Conservation (phyloP, 805 yeast species). For the Suhomyces pyralidae region DNA sequence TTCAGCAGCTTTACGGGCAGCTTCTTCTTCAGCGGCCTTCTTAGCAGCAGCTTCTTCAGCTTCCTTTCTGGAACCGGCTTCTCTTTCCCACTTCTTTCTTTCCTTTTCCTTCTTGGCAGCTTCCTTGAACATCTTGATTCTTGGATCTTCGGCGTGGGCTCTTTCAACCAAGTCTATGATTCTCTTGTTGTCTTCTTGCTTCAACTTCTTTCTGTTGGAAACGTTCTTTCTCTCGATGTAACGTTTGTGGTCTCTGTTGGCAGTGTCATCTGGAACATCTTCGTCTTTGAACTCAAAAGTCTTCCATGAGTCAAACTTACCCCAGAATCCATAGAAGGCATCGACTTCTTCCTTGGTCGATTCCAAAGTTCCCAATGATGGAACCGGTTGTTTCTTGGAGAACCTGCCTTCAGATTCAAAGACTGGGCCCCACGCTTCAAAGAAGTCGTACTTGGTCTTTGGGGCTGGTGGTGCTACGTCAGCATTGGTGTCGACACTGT, state of each 20-base stretch:
- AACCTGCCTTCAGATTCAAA: slow-evolving; percentile 89
- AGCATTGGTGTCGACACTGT: slow-evolving; percentile 89
- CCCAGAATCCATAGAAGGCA: slow-evolving; percentile 86
- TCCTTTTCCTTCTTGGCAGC: slow-evolving; percentile 94
- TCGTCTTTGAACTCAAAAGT: slow-evolving; percentile 96
- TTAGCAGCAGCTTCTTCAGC: slow-evolving; percentile 87
- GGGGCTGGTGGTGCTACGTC: slow-evolving; percentile 76
- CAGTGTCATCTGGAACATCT: slow-evolving; percentile 98
- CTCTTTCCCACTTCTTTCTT: slow-evolving; percentile 94
- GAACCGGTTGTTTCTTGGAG: slow-evolving; percentile 88
- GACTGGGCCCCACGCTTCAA: slow-evolving; percentile 88
- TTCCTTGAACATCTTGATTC: slow-evolving; percentile 90
- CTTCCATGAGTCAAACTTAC: slow-evolving; percentile 96
- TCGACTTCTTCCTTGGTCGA: slow-evolving; percentile 80
- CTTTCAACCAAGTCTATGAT: slow-evolving; percentile 81
- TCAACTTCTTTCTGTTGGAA: slow-evolving; percentile 94
- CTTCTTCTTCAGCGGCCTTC: slow-evolving; percentile 84
- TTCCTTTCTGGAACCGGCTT: slow-evolving; percentile 95
- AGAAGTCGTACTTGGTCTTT: slow-evolving; percentile 73
- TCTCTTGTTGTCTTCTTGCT: slow-evolving; percentile 95
- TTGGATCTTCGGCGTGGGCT: slow-evolving; percentile 88
- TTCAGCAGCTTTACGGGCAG: slow-evolving; percentile 72
- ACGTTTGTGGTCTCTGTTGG: slow-evolving; percentile 99
- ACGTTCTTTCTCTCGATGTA: slow-evolving; percentile 96
- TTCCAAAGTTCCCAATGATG: slow-evolving; percentile 66